A percentile compares a stretch with the other conserved stretches of the same genome.
phyloP scores from a whole-genome alignment of 2,329 filamentous ascomycete species.

The Aspergillus tubingensis region DNA sequence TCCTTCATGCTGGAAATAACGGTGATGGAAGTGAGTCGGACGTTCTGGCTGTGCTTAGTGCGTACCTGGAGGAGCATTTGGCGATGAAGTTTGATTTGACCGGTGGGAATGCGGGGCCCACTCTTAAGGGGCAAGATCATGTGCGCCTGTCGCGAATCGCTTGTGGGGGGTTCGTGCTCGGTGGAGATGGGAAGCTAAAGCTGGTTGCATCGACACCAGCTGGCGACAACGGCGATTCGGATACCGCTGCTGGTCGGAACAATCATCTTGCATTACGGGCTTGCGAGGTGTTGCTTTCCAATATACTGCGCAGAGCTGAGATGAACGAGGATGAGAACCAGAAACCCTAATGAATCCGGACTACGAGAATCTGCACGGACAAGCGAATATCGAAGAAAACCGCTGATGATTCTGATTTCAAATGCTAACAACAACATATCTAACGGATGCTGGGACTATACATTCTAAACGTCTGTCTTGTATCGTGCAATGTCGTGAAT shows the following conservation, averaged over 20 bases:
- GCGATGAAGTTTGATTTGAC: constrained; percentile 42
- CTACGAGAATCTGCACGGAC: background rate
- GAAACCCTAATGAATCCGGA: background rate
- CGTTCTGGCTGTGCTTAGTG: constrained; percentile 33
- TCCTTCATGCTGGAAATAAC: constrained; percentile 18
- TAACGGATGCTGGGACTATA: background rate
- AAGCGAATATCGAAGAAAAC: too few relatives aligned
- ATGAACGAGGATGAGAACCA: constrained; percentile 17
- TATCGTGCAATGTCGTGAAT: constrained; percentile 1
- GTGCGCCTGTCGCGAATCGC: constrained; percentile 41
- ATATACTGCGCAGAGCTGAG: constrained; percentile 34
- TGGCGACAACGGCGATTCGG: constrained; percentile 21
- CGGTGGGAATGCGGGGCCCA: background rate
- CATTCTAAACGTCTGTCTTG: constrained; percentile 1
- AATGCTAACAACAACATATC: constrained; percentile 1
- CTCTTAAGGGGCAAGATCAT: constrained; percentile 24
- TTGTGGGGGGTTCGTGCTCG: constrained; percentile 43
- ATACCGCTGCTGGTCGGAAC: constrained; percentile 21
- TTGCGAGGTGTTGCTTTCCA: constrained; percentile 34
- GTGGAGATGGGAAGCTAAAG: constrained; percentile 43
- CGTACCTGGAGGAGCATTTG: constrained; percentile 41
- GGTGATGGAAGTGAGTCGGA: constrained; percentile 7
- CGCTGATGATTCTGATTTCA: background rate
- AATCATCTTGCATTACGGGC: constrained; percentile 30
- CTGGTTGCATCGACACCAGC: constrained; percentile 30